A percentile compares a stretch with the other conserved stretches of the same genome.
Conservation (phyloP, 2,329 filamentous ascomycete genomes). For the Ceratocystis cacaofunesta region DNA sequence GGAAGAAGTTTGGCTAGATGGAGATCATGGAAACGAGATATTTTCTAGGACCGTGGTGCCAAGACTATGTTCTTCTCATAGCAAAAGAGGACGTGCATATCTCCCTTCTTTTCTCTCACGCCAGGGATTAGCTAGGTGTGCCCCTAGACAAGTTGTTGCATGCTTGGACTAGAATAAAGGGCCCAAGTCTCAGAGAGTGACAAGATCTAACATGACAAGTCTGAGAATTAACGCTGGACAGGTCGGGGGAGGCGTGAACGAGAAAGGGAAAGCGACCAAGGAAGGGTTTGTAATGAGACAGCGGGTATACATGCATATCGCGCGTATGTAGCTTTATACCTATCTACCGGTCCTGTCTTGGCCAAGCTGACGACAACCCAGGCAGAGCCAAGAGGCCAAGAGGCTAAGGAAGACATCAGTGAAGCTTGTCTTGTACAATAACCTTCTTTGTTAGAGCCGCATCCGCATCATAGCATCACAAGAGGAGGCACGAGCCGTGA, state of each 20-base stretch:
- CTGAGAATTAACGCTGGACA: not conserved
- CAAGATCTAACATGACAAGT: not conserved
- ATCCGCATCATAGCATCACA: not conserved
- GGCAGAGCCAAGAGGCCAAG: not conserved
- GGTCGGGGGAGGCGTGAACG: not conserved
- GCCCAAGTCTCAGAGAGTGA: not conserved
- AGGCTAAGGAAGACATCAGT: not conserved
- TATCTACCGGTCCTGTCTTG: not conserved
- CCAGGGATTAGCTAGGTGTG: not conserved
- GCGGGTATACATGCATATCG: not conserved
- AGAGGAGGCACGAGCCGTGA: not conserved
- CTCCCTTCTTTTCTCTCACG: not conserved
- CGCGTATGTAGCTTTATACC: not conserved
- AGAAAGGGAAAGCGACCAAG: not conserved
- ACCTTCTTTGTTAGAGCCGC: not conserved
- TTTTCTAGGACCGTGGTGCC: not conserved
- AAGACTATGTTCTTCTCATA: not conserved
- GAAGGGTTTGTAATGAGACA: not conserved
- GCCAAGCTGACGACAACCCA: not conserved
- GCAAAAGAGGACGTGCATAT: not conserved
- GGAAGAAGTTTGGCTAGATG: not conserved
- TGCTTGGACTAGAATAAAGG: not conserved
- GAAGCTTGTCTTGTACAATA: not conserved
- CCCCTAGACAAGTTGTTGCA: not conserved
- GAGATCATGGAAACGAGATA: not conserved